Conservation (phyloP, 306 rosid species). For the Mimosa pudica region DNA sequence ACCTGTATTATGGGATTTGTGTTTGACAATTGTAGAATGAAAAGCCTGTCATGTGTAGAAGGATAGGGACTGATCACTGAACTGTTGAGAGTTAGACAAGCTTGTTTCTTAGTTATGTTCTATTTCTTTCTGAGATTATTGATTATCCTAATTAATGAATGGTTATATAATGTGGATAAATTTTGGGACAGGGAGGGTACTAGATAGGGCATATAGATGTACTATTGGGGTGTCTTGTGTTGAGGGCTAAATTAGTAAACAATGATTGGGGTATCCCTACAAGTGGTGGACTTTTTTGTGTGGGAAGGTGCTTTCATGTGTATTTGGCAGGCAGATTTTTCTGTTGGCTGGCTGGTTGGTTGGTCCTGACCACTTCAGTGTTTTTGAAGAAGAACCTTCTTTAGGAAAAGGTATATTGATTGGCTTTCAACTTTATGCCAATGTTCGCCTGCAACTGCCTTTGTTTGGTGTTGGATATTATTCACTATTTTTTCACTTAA, state of each 20-base stretch:
- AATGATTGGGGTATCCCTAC: background rate
- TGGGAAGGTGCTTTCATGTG: background rate
- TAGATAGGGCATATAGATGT: background rate
- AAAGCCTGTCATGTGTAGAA: background rate
- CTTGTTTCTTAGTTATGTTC: too few relatives aligned
- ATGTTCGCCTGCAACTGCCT: background rate
- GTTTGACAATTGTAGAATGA: background rate
- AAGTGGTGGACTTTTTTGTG: background rate
- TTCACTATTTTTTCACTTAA: background rate
- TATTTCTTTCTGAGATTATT: background rate
- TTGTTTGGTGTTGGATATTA: background rate
- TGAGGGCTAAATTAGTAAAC: background rate
- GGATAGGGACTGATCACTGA: background rate
- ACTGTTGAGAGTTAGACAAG: background rate
- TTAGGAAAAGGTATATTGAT: background rate
- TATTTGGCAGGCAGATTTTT: background rate
- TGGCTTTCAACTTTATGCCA: background rate
- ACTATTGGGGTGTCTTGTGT: background rate
- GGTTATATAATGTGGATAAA: background rate
- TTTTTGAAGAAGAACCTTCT: background rate
- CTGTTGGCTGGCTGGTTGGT: background rate
- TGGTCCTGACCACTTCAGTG: background rate
- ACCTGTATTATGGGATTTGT: background rate
- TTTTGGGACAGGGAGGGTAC: conserved; percentile 1
- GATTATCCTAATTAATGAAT: background rate